phyloP scores from a whole-genome alignment of 2,329 filamentous ascomycete genomes.

The Stagonosporopsis tanaceti region DNA sequence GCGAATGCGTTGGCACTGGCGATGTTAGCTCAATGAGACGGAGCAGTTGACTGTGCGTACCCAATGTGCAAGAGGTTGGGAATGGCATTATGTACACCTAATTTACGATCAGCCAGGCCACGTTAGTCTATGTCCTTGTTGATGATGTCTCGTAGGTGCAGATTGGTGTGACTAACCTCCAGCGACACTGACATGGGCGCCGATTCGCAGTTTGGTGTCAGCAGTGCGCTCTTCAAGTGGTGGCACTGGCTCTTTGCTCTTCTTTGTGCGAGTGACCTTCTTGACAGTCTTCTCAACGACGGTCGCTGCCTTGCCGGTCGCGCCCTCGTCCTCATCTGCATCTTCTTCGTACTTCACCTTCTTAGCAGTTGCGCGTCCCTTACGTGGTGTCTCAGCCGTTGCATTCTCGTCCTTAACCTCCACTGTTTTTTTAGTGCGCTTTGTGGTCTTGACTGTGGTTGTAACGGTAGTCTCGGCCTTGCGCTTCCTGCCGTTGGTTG shows the following conservation, averaged over 20 bases:
- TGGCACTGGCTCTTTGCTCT: constrained; percentile 48
- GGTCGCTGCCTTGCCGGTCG: constrained; percentile 8
- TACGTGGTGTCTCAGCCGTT: constrained; percentile 17
- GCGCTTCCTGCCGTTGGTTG: constrained; percentile 34
- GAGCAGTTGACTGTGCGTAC: constrained; percentile 42
- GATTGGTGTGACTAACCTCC: constrained; percentile 69
- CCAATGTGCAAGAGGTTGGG: constrained; percentile 79
- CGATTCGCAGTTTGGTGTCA: constrained; percentile 81
- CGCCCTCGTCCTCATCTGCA: constrained; percentile 18
- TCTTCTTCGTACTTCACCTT: constrained; percentile 31
- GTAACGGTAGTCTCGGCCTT: constrained; percentile 35
- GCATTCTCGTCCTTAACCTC: constrained; percentile 8
- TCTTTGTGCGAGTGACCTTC: constrained; percentile 21
- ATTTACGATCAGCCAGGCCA: constrained; percentile 23
- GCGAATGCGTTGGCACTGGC: constrained; percentile 86
- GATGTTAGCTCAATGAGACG: constrained; percentile 29
- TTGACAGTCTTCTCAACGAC: constrained; percentile 13
- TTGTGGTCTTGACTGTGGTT: constrained; percentile 21
- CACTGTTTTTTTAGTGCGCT: constrained; percentile 25
- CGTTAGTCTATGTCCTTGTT: constrained; percentile 26
- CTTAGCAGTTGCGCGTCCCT: constrained; percentile 26
- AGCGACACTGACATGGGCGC: constrained; percentile 89
- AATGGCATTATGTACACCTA: constrained; percentile 89
- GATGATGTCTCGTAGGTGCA: too few relatives aligned
- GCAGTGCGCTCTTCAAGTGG: constrained; percentile 75